These are phyloP conservation scores for Zarea fungicola DNA, from an alignment of 2,329 filamentous ascomycete species.

Conservation along the genomic window DNA sequence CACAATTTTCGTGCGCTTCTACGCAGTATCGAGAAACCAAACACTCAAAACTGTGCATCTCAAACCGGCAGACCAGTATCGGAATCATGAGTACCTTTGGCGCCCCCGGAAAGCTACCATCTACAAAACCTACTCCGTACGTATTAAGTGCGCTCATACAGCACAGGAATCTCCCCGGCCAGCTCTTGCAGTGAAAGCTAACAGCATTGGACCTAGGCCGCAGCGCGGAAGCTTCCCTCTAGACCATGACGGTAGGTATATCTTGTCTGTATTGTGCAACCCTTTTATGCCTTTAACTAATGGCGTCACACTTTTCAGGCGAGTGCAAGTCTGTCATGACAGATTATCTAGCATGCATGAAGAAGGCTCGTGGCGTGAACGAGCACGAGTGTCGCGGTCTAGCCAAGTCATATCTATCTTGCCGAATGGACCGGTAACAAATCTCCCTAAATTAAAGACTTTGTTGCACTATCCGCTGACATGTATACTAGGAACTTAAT, in stretches of 20 bases:
- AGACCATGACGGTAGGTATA: slow-evolving; percentile 68
- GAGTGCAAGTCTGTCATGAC: slow-evolving; percentile 91
- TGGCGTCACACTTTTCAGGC: slow-evolving; percentile 43
- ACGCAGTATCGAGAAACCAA: not conserved
- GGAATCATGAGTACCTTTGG: slow-evolving; percentile 59
- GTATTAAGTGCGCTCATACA: slow-evolving; percentile 26
- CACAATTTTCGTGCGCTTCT: slow-evolving; percentile 3
- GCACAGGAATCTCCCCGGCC: not conserved
- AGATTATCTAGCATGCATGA: slow-evolving; percentile 81
- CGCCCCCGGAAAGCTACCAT: slow-evolving; percentile 62
- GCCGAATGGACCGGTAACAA: slow-evolving; percentile 89
- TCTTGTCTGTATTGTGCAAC: not conserved
- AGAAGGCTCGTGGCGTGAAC: slow-evolving; percentile 76
- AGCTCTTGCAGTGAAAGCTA: not conserved
- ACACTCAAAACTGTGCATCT: not conserved
- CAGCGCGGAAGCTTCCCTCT: slow-evolving; percentile 94
- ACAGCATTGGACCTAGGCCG: slow-evolving; percentile 48
- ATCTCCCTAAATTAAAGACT: not conserved
- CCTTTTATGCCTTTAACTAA: too few relatives aligned
- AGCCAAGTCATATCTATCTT: slow-evolving; percentile 83
- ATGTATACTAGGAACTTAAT: slow-evolving; percentile 78
- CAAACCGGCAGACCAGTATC: not conserved
- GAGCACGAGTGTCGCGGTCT: slow-evolving; percentile 78
- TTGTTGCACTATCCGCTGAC: not conserved
- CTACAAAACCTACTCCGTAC: slow-evolving; percentile 64